Percentiles rank a stretch among this genome's conserved stretches.
phyloP scores from a whole-genome alignment of 2,329 filamentous ascomycete genomes.

The Fusarium incarnatum region DNA sequence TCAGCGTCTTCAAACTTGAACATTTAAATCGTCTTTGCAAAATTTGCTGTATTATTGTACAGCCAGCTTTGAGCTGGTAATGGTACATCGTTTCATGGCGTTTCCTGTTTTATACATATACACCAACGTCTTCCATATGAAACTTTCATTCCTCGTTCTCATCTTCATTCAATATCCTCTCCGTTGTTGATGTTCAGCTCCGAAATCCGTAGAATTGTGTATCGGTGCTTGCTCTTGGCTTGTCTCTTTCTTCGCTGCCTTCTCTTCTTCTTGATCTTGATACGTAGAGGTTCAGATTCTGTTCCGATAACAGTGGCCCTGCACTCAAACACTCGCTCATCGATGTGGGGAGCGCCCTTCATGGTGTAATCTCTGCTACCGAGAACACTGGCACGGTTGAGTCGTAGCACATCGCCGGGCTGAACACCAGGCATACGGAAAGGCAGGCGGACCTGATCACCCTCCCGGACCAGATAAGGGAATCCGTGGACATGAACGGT shows the following conservation, averaged over 20 bases:
- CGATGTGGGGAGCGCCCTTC: constrained; percentile 83
- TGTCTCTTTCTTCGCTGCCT: constrained; percentile 78
- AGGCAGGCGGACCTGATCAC: constrained; percentile 80
- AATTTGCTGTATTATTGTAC: constrained; percentile 45
- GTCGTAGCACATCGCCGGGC: constrained; percentile 85
- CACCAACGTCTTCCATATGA: constrained; percentile 28
- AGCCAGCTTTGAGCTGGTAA: constrained; percentile 46
- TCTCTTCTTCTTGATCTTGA: constrained; percentile 85
- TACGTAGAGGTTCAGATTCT: constrained; percentile 81
- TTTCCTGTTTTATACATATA: constrained; percentile 43
- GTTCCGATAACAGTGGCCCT: constrained; percentile 85
- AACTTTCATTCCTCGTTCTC: constrained; percentile 23
- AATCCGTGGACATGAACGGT: constrained; percentile 82
- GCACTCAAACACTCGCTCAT: constrained; percentile 86
- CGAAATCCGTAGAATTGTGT: constrained; percentile 86
- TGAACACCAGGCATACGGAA: constrained; percentile 81
- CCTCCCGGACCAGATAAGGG: constrained; percentile 82
- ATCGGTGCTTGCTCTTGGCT: constrained; percentile 90
- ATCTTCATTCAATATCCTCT: constrained; percentile 54
- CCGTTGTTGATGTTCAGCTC: constrained; percentile 75
- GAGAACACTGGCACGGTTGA: constrained; percentile 85
- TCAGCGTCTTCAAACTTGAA: constrained; percentile 25
- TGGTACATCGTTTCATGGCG: constrained; percentile 43
- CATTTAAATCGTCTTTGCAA: constrained; percentile 27
- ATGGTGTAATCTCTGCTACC: constrained; percentile 93